Conservation (phyloP, 495 filamentous ascomycete species). For the Penicillium lagena region DNA sequence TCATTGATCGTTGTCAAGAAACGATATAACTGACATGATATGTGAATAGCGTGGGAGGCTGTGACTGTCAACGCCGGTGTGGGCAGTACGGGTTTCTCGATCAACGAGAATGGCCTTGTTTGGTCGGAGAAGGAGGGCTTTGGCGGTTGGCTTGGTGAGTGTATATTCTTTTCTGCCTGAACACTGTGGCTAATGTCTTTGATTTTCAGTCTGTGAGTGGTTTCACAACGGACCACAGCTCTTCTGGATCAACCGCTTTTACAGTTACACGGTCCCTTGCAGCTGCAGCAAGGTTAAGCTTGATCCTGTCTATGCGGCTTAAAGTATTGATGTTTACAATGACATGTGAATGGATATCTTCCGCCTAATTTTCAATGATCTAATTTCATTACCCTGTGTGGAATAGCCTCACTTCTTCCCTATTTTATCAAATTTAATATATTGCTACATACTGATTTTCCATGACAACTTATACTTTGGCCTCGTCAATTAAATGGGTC, state of each 20-base stretch:
- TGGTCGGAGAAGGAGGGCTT: conserved; percentile 33
- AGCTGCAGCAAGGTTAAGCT: conserved; percentile 41
- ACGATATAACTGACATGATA: background rate
- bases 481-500: no score
- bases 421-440: no score
- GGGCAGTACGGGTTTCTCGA: conserved; percentile 30
- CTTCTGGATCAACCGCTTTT: conserved; percentile 36
- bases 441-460: no score
- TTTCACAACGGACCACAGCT: conserved; percentile 48
- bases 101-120: conserved; percentile 29
- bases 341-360: background rate
- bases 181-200: background rate
- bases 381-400: no score
- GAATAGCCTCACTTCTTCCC: no score
- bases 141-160: conserved; percentile 49
- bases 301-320: conserved; percentile 10
- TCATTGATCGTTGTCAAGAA: background rate
- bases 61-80: conserved; percentile 36
- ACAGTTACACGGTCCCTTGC: conserved; percentile 24
- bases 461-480: no score
- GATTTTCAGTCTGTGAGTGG: conserved; percentile 45
- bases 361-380: no score
- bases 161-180: background rate
- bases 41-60: conserved; percentile 30
- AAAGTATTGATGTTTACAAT: background rate